These are phyloP conservation scores for Melanomma pulvis-pyrius DNA, from an alignment of 495 filamentous ascomycete species.

Conservation along the genomic window DNA sequence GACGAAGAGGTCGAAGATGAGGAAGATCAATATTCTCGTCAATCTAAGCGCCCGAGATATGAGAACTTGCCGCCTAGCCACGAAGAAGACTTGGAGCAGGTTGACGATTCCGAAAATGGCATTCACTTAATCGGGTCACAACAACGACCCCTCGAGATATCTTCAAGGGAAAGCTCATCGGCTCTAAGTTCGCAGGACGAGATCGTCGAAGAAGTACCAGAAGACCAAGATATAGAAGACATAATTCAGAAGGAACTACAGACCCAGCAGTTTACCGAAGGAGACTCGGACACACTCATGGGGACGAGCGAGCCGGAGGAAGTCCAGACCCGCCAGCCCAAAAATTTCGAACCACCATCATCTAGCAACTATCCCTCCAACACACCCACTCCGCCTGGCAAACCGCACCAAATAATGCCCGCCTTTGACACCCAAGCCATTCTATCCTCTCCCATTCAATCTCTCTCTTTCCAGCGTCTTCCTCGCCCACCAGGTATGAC, in stretches of 20 bases:
- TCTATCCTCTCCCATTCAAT: constrained; percentile 26
- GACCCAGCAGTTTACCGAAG: background rate
- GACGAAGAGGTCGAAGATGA: constrained; percentile 8
- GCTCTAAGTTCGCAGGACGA: background rate
- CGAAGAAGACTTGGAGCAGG: background rate
- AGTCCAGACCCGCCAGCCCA: background rate
- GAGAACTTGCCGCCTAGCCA: background rate
- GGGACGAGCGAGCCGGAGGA: background rate
- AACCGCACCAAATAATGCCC: constrained; percentile 10
- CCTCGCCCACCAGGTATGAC: constrained; percentile 4
- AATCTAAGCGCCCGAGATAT: constrained; percentile 1
- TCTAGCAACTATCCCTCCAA: constrained; percentile 19
- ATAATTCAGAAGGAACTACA: background rate
- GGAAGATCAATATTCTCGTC: background rate
- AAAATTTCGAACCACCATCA: constrained; percentile 4
- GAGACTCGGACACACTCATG: background rate
- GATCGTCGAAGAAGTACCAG: background rate
- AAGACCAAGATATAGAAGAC: constrained; percentile 1
- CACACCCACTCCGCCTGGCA: constrained; percentile 26
- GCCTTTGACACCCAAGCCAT: constrained; percentile 37
- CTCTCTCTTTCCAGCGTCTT: background rate
- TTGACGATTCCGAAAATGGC: background rate
- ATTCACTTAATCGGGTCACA: background rate
- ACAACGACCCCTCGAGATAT: constrained; percentile 14
- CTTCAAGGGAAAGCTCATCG: constrained; percentile 16